Percentiles rank a stretch among this genome's conserved stretches.
Conservation (phyloP, 805 yeast species). For the Clavispora phyllophila region DNA sequence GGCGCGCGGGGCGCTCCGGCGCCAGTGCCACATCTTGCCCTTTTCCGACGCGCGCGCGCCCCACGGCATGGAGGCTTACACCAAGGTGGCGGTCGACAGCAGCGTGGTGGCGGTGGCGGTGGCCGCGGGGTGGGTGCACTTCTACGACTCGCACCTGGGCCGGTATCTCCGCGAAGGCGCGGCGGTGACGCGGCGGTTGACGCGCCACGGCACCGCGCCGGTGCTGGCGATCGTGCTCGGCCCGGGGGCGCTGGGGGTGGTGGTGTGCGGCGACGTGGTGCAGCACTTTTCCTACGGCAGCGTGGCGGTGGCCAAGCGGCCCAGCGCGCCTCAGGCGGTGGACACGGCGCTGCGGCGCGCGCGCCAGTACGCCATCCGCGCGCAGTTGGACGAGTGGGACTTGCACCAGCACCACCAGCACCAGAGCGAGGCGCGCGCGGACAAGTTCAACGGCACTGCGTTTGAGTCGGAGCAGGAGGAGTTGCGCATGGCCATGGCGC, state of each 20-base stretch:
- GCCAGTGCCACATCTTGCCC: conserved; percentile 13
- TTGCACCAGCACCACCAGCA: conserved; percentile 19
- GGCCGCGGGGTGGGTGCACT: conserved; percentile 14
- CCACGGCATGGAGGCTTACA: conserved; percentile 19
- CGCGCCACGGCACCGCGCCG: conserved; percentile 10
- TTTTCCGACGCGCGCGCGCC: conserved; percentile 15
- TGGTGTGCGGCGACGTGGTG: conserved; percentile 15
- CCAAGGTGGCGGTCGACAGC: conserved; percentile 31
- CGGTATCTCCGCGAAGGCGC: conserved; percentile 14
- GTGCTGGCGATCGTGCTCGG: conserved; percentile 13
- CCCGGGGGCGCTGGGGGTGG: conserved; percentile 13
- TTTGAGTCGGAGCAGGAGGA: conserved; percentile 25
- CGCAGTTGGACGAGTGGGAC: conserved; percentile 35
- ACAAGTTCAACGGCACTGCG: conserved; percentile 44
- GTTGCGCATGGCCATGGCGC: conserved; percentile 22
- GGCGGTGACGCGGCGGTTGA: conserved; percentile 11
- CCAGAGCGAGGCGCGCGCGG: conserved; percentile 25
- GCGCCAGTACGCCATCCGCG: conserved; percentile 21
- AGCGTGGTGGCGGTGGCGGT: conserved; percentile 22
- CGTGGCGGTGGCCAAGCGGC: conserved; percentile 6
- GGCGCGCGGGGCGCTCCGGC: conserved; percentile 6
- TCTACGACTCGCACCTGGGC: conserved; percentile 17
- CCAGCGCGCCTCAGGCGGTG: conserved; percentile 13
- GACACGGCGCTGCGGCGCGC: conserved; percentile 10
- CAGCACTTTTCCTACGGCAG: conserved; percentile 16